phyloP scores from a whole-genome alignment of 208 protist species.

The Spongospora subterranea region DNA sequence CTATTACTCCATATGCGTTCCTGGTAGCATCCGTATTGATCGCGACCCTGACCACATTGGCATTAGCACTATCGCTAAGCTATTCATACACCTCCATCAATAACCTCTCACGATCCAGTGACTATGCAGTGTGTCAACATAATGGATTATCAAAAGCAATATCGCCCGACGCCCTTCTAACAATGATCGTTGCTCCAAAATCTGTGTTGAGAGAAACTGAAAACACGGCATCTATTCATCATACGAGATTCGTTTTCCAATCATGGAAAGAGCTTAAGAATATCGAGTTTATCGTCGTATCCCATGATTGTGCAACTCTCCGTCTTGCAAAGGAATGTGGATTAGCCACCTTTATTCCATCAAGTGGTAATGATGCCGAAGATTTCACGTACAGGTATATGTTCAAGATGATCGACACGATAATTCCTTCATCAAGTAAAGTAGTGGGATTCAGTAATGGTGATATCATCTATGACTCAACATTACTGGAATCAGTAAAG shows the following conservation, averaged over 20 bases:
- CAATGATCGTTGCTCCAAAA: constrained; percentile 43
- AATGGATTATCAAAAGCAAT: not conserved
- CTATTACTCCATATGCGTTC: too few species aligned
- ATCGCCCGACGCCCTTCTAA: not conserved
- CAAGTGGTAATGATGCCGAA: not conserved
- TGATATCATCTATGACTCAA: constrained; percentile 28
- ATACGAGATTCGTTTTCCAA: not conserved
- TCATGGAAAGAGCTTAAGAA: not conserved
- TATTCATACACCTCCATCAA: too few species aligned
- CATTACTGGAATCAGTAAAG: not conserved
- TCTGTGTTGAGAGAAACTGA: not conserved
- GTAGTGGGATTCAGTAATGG: constrained; percentile 22
- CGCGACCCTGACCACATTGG: too few species aligned
- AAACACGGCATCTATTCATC: not conserved
- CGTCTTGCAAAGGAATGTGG: not conserved
- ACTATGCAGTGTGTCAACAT: too few species aligned
- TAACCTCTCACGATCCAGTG: too few species aligned
- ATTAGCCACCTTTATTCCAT: not conserved
- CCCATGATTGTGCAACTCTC: not conserved
- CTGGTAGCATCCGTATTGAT: too few species aligned
- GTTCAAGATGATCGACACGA: not conserved
- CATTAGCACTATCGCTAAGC: too few species aligned
- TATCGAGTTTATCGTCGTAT: constrained; percentile 16
- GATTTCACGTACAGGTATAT: not conserved
- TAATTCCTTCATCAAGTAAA: not conserved